phyloP scores from a whole-genome alignment of 805 yeast species.

The Martiniozyma abietophila region DNA sequence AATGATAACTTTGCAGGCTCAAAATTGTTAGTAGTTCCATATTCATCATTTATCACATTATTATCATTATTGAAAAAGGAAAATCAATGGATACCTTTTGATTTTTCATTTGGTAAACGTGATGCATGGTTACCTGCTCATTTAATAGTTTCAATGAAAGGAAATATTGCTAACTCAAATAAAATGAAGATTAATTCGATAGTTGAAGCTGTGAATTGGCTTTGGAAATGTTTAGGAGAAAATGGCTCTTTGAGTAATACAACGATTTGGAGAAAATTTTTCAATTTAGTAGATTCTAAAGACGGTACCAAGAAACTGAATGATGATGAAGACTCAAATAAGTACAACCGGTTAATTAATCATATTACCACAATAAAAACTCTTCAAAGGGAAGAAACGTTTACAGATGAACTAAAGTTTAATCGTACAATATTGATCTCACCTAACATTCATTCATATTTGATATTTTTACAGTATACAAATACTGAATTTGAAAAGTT shows the following conservation, averaged over 20 bases:
- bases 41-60: constrained; percentile 20
- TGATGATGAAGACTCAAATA: background rate
- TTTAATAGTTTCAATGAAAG: constrained; percentile 15
- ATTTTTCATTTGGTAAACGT: constrained; percentile 20
- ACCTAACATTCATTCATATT: constrained; percentile 35
- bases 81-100: constrained; percentile 21
- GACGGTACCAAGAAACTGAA: constrained; percentile 3
- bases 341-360: background rate
- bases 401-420: background rate
- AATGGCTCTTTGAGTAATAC: constrained; percentile 10
- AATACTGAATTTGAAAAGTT: constrained; percentile 32
- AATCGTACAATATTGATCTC: constrained; percentile 18
- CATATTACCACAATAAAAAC: background rate
- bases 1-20: background rate
- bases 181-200: constrained; percentile 41
- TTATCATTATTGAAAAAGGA: constrained; percentile 29
- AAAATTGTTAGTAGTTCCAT: constrained; percentile 17
- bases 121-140: constrained; percentile 19
- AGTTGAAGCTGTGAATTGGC: constrained; percentile 38
- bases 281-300: too few relatives aligned
- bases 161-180: constrained; percentile 24
- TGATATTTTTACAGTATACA: constrained; percentile 39
- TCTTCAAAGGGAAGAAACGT: background rate
- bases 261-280: constrained; percentile 1
- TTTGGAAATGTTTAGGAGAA: constrained; percentile 33